Base-by-base conservation (phyloP, 2,329 filamentous ascomycete genomes). In the Xylaria sp. region DNA sequence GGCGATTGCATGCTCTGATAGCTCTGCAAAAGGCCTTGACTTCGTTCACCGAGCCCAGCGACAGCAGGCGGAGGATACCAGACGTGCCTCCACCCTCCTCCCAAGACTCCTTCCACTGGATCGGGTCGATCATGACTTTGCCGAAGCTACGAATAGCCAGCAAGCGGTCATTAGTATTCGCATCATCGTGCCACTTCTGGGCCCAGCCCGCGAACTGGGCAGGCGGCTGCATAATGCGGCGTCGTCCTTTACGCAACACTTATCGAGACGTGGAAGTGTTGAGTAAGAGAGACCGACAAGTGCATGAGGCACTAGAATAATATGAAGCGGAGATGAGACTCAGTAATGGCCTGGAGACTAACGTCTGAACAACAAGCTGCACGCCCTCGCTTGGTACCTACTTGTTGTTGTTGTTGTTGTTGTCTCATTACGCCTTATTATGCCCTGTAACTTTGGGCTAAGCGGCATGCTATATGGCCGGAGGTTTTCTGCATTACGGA, bases 31-130 rank as follows among this genome's bases (percentile, higher is more conserved):
- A 69, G 18, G 55, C 46, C 41, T 66, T 66, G 20, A 69, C 66
- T 52, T 71, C 69, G 39, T 10, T 56, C 13, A 69, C 63, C 34
- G 66, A 71, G 55, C 61, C 66, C 10, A 28, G 59, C 23, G 66
- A 69, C 23, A 69, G 41, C 23, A 71, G 55, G 58, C 62, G 12
- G 34, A 71, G 66, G 37, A 71, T 65, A 9, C 69, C 66, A 39
- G 66, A 12, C 8, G 66, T 69, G 48, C 69, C 66, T 41, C 66
- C 58, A n/a, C 62, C 69, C 6, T 66, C 66, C 12, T 63, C 59
- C 69, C 69, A 71, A n/a, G 28, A 54, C 15, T 52, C 25, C 28
- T 64, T 57, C 69, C 69, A 69, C 28, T 52, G 46, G 23, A 18
- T 32, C 10, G 63, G 66, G 28, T 71, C 28, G 1, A 34, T 13